Conservation (phyloP, 169 alveolate species). For the Perkinsus olseni region DNA sequence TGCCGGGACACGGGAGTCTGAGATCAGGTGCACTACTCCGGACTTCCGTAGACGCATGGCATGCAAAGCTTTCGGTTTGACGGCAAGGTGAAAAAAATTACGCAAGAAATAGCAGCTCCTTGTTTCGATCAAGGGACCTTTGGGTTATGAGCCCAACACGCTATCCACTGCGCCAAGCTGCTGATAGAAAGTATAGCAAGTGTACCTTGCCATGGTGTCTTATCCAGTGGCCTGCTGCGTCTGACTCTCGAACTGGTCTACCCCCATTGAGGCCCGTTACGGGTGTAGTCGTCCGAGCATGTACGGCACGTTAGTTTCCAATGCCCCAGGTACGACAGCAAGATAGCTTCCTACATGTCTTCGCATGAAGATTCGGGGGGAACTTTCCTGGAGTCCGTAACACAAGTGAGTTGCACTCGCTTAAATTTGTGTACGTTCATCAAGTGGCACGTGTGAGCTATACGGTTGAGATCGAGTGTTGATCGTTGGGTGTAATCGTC, state of each 20-base stretch:
- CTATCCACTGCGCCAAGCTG: constrained; percentile 5
- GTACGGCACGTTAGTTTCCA: too few relatives aligned
- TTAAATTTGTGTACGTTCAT: too few relatives aligned
- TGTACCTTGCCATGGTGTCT: too few relatives aligned
- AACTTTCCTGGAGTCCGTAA: background rate
- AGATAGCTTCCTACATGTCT: background rate
- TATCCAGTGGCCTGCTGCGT: too few relatives aligned
- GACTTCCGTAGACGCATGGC: constrained; percentile 34
- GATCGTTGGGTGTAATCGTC: too few relatives aligned
- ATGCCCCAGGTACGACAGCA: background rate
- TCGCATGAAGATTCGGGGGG: background rate
- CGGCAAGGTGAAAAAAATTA: constrained; percentile 23
- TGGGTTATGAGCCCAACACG: constrained; percentile 4
- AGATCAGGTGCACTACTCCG: constrained; percentile 10
- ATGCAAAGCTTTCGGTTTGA: constrained; percentile 19
- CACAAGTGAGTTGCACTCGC: background rate
- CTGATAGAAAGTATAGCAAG: background rate
- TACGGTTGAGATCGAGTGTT: too few relatives aligned
- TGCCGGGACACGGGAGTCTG: background rate
- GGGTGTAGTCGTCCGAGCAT: too few relatives aligned
- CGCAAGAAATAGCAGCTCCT: constrained; percentile 1
- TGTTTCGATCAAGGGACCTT: constrained; percentile 3
- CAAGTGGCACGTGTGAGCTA: too few relatives aligned
- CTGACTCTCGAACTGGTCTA: too few relatives aligned
- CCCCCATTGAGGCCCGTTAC: too few relatives aligned